Percentiles rank a stretch among this genome's conserved stretches.
These are phyloP conservation scores for Stagonosporopsis cucurbitacearum DNA, from an alignment of 2,329 filamentous ascomycete genomes.

Conservation along the genomic window DNA sequence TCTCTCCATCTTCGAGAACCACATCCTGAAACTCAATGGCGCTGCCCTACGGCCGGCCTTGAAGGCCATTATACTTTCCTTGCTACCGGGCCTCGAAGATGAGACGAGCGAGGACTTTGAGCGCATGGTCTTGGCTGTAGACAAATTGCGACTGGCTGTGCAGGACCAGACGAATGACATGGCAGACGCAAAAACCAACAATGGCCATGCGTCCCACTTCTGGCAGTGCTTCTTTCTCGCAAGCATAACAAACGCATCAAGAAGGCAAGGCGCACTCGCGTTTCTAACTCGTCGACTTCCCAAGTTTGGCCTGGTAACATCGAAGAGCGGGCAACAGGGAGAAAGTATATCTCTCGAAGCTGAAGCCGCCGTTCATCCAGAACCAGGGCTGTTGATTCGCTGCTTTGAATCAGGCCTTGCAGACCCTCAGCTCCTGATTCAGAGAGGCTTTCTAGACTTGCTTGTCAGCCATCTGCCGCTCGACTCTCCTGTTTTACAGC, in stretches of 20 bases:
- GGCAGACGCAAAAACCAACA: slow-evolving; percentile 34
- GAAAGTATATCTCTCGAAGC: slow-evolving; percentile 57
- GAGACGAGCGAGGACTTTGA: slow-evolving; percentile 98
- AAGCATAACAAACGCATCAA: slow-evolving; percentile 84
- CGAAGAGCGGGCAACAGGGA: slow-evolving; percentile 12
- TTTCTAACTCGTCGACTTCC: slow-evolving; percentile 84
- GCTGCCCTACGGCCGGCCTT: slow-evolving; percentile 80
- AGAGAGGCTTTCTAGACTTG: slow-evolving; percentile 91
- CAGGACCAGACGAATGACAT: slow-evolving; percentile 60
- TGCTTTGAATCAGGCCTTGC: slow-evolving; percentile 89
- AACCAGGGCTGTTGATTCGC: slow-evolving; percentile 86
- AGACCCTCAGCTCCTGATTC: slow-evolving; percentile 89
- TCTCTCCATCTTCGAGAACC: slow-evolving; percentile 80
- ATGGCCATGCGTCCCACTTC: slow-evolving; percentile 79
- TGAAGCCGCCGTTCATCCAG: slow-evolving; percentile 80
- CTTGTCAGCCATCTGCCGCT: slow-evolving; percentile 89
- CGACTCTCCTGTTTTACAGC: slow-evolving; percentile 80
- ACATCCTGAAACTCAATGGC: slow-evolving; percentile 76
- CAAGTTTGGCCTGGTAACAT: slow-evolving; percentile 60
- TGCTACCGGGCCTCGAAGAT: slow-evolving; percentile 91
- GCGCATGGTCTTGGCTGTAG: slow-evolving; percentile 77
- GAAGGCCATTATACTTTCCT: slow-evolving; percentile 86
- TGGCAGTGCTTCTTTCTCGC: slow-evolving; percentile 98
- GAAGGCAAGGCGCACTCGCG: slow-evolving; percentile 84
- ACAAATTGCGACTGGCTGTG: slow-evolving; percentile 75